A percentile compares a stretch with the other conserved stretches of the same genome.
Conservation (phyloP, 768 basidiomycete species). For the Scleroderma citrinum region DNA sequence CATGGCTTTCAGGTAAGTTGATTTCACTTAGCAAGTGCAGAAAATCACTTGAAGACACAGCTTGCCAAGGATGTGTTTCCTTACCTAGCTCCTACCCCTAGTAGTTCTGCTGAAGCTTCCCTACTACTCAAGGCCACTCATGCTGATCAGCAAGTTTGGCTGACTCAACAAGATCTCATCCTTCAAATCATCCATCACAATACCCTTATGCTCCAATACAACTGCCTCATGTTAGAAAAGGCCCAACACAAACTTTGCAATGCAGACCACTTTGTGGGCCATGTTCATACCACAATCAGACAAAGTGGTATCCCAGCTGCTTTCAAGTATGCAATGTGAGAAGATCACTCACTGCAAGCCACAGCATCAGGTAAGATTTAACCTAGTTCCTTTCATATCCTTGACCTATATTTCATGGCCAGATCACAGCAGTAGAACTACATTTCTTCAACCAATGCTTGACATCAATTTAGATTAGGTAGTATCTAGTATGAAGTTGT, state of each 20-base stretch:
- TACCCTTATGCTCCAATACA: not conserved
- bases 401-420: too few relatives aligned
- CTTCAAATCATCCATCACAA: not conserved
- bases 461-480: too few relatives aligned
- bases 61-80: too few relatives aligned
- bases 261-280: not conserved
- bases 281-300: not conserved
- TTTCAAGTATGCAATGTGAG: not conserved
- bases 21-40: too few relatives aligned
- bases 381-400: too few relatives aligned
- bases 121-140: not conserved
- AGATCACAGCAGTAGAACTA: too few relatives aligned
- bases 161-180: not conserved
- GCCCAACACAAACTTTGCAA: not conserved
- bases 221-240: not conserved
- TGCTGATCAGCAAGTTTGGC: not conserved
- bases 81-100: not conserved
- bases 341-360: not conserved
- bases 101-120: not conserved
- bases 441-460: too few relatives aligned
- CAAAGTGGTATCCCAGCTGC: not conserved
- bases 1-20: too few relatives aligned
- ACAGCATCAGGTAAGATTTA: not conserved
- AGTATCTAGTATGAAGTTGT: not conserved
- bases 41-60: too few relatives aligned